These are phyloP conservation scores for Paramarasmius palmivorus DNA, from an alignment of 1,284 basidiomycete species.

Conservation along the genomic window DNA sequence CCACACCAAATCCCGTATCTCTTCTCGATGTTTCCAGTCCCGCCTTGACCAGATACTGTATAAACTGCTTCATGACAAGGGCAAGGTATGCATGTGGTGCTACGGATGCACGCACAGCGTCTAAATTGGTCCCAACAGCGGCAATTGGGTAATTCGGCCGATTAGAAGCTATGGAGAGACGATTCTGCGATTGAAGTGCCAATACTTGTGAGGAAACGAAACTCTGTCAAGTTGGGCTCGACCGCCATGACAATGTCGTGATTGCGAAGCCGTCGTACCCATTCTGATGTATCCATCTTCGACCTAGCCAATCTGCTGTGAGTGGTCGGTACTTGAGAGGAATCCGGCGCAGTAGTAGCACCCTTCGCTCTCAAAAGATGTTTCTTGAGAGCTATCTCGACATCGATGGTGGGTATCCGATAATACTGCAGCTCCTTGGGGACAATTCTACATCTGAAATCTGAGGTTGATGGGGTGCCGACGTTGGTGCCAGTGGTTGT, in stretches of 20 bases:
- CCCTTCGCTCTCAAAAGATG: not conserved
- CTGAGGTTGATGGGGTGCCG: not conserved
- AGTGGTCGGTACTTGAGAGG: not conserved
- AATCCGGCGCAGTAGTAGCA: not conserved
- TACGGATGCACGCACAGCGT: constrained; percentile 35
- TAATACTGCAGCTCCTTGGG: constrained; percentile 4
- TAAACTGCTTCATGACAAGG: constrained; percentile 34
- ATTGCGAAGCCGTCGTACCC: not conserved
- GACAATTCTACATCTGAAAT: constrained; percentile 12
- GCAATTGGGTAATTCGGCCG: constrained; percentile 26
- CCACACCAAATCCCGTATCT: constrained; percentile 24
- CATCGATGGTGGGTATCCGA: constrained; percentile 24
- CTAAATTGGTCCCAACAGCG: constrained; percentile 22
- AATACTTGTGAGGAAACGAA: constrained; percentile 6
- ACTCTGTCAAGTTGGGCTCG: constrained; percentile 12
- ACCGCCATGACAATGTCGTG: constrained; percentile 3
- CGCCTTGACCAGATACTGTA: constrained; percentile 32
- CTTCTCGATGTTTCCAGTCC: constrained; percentile 33
- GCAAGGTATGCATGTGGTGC: constrained; percentile 47
- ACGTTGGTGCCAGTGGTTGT: not conserved
- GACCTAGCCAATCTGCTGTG: not conserved
- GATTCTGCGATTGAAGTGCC: constrained; percentile 10
- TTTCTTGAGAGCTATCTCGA: constrained; percentile 3
- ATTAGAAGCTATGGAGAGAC: constrained; percentile 4
- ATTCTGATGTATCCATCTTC: constrained; percentile 1